Percentiles rank a stretch among this genome's conserved stretches.
Conservation (phyloP, 495 filamentous ascomycete genomes). For the Penicillium egyptiacum region DNA sequence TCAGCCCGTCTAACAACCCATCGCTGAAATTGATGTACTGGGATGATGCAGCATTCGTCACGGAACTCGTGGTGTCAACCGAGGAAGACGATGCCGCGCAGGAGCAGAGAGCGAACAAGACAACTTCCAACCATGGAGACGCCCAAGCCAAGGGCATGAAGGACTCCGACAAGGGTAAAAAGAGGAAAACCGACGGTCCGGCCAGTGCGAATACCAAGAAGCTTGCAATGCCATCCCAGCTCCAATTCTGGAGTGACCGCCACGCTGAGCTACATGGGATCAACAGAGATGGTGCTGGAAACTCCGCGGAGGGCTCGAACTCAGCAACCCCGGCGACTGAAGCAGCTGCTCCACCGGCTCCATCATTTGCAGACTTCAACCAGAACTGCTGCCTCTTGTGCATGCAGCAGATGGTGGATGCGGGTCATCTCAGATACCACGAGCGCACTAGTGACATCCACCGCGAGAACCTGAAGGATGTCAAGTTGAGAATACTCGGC, state of each 20-base stretch:
- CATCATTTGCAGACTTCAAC: conserved; percentile 70
- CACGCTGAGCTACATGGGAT: conserved; percentile 79
- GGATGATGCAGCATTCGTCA: conserved; percentile 77
- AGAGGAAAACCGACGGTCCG: conserved; percentile 60
- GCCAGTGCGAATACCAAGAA: conserved; percentile 48
- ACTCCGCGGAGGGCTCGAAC: conserved; percentile 16
- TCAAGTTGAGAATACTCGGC: conserved; percentile 58
- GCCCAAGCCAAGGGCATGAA: conserved; percentile 40
- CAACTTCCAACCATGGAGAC: conserved; percentile 41
- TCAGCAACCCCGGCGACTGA: conserved; percentile 14
- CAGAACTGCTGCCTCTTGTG: conserved; percentile 78
- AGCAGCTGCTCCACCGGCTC: conserved; percentile 24
- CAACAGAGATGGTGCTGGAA: conserved; percentile 34
- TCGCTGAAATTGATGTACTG: conserved; percentile 75
- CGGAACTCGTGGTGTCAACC: conserved; percentile 60
- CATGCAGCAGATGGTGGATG: conserved; percentile 67
- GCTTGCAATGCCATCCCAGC: conserved; percentile 58
- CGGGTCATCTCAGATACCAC: conserved; percentile 69
- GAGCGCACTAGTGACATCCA: conserved; percentile 76
- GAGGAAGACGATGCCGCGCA: conserved; percentile 38
- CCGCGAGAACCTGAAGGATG: conserved; percentile 64
- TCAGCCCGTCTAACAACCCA: conserved; percentile 69
- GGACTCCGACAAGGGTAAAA: conserved; percentile 66
- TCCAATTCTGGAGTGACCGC: conserved; percentile 87
- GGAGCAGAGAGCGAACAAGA: conserved; percentile 30